Evolutionary conservation across 495 filamentous ascomycete genomes (phyloP).

Genomic region (Friedmanniomyces simplex): DNA sequence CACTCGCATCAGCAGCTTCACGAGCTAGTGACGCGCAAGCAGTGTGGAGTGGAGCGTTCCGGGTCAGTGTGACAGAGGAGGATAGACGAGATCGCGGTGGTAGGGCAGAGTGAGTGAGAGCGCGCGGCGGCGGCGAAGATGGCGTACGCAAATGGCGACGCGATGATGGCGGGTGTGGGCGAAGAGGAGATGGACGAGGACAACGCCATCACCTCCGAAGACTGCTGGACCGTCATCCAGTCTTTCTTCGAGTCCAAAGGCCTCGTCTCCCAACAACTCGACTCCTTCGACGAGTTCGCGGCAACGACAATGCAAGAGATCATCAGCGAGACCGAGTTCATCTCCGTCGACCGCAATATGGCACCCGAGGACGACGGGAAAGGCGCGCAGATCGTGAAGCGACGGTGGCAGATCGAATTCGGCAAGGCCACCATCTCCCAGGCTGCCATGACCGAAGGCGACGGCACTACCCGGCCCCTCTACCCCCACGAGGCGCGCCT

Average conservation of each 20-base stretch:
- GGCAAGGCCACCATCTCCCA: constrained; percentile 71
- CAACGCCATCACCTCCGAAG: constrained; percentile 73
- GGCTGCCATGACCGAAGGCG: constrained; percentile 82
- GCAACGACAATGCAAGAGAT: constrained; percentile 85
- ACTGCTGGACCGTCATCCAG: constrained; percentile 94
- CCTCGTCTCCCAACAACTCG: constrained; percentile 92
- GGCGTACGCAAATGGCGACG: constrained; percentile 19
- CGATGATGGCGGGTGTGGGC: constrained; percentile 14
- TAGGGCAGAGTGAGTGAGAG: neutral
- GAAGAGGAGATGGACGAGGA: constrained; percentile 38
- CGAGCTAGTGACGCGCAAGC: neutral
- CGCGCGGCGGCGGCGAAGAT: constrained; percentile 3
- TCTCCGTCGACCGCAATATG: constrained; percentile 80
- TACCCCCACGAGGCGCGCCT: constrained; percentile 87
- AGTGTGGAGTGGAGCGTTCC: neutral
- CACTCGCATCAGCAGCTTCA: neutral
- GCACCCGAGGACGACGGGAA: constrained; percentile 54
- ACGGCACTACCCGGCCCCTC: constrained; percentile 71
- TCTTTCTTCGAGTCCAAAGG: constrained; percentile 94
- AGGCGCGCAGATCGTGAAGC: constrained; percentile 59
- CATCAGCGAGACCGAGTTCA: constrained; percentile 74
- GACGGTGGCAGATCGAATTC: constrained; percentile 89
- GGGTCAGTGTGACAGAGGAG: no score
- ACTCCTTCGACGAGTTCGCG: constrained; percentile 97
- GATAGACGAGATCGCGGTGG: no score